These are phyloP conservation scores for Lathyrus aphaca DNA, from an alignment of 306 rosid species.

Conservation along the genomic window DNA sequence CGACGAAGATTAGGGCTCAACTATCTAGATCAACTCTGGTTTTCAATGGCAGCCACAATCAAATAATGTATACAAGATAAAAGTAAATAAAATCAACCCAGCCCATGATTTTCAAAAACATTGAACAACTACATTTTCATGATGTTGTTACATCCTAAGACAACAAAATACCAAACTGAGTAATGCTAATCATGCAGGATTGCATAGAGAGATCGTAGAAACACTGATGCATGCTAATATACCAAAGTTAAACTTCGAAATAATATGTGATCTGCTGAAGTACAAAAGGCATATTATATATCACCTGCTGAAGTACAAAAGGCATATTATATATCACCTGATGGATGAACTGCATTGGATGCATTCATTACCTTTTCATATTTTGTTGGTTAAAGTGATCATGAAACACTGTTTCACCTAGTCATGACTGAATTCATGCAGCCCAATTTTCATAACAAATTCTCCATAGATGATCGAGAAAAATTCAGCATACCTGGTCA, in stretches of 20 bases:
- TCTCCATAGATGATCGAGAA: not conserved
- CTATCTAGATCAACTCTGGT: not conserved
- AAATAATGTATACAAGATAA: not conserved
- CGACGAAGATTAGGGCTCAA: too few relatives aligned
- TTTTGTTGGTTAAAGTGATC: not conserved
- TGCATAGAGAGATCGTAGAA: not conserved
- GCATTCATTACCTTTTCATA: not conserved
- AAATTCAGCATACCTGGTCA: not conserved
- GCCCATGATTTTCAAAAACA: not conserved
- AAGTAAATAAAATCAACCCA: conserved; percentile 8
- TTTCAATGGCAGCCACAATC: not conserved
- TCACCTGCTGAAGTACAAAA: too few relatives aligned
- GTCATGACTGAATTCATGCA: not conserved
- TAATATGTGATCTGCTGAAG: conserved; percentile 4
- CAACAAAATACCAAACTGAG: conserved; percentile 10
- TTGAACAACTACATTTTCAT: conserved; percentile 17
- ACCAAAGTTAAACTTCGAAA: not conserved
- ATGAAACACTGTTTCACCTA: not conserved
- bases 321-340: conserved; percentile 6
- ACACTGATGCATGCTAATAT: conserved; percentile 12
- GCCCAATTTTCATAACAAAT: conserved; percentile 6
- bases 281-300: conserved; percentile 1
- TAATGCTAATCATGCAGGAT: not conserved
- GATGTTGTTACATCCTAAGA: not conserved
- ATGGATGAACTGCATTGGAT: conserved; percentile 9